These are phyloP conservation scores for Cyamopsis tetragonoloba DNA, from an alignment of 306 rosid species.

Conservation along the genomic window DNA sequence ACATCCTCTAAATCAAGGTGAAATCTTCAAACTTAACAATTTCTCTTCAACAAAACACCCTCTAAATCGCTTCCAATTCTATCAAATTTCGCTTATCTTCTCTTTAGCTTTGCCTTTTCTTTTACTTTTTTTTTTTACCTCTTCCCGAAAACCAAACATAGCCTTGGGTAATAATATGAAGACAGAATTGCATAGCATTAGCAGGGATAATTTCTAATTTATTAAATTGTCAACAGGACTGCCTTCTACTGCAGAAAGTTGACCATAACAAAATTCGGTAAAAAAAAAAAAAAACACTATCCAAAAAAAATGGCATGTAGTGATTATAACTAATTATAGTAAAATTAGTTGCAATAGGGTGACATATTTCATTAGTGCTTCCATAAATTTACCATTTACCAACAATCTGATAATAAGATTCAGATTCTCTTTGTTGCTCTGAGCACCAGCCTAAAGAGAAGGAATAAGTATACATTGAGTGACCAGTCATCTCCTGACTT, in stretches of 20 bases:
- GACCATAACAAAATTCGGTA: not conserved
- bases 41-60: too few species aligned
- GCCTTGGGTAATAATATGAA: too few species aligned
- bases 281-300: not conserved
- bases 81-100: too few species aligned
- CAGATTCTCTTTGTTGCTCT: constrained; percentile 49
- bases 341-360: not conserved
- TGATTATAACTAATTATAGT: not conserved
- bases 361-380: constrained; percentile 7
- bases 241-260: not conserved
- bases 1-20: too few species aligned
- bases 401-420: constrained; percentile 24
- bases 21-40: too few species aligned
- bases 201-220: too few species aligned
- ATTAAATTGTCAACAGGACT: too few species aligned
- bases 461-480: not conserved
- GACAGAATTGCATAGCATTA: too few species aligned
- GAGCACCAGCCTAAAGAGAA: constrained; percentile 39
- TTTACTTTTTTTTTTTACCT: too few species aligned
- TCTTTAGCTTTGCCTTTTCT: too few species aligned
- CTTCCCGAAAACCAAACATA: too few species aligned
- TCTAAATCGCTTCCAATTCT: too few species aligned
- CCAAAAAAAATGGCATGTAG: not conserved
- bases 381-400: constrained; percentile 45
- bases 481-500: not conserved